Percentiles rank a stretch among this genome's conserved stretches.
phyloP scores from a whole-genome alignment of 1,139 yeast genomes.

The Kluyveromyces sp. region DNA sequence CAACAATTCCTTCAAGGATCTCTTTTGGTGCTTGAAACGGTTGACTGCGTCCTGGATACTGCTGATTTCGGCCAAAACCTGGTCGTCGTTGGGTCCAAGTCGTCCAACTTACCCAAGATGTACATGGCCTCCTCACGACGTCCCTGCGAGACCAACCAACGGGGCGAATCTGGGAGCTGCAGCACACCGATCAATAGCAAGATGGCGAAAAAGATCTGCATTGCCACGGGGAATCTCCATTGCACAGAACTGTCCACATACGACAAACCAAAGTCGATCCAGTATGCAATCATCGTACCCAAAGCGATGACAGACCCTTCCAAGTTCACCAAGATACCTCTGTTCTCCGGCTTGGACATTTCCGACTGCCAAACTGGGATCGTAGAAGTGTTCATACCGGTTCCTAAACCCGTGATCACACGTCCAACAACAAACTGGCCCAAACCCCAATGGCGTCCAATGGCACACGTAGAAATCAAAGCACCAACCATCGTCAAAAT shows the following conservation, averaged over 20 bases:
- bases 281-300: conserved; percentile 66
- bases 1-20: conserved; percentile 39
- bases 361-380: conserved; percentile 81
- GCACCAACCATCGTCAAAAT: conserved; percentile 57
- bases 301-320: conserved; percentile 68
- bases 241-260: conserved; percentile 46
- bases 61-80: conserved; percentile 38
- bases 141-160: conserved; percentile 57
- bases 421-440: conserved; percentile 72
- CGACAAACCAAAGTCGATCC: conserved; percentile 70
- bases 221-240: conserved; percentile 41
- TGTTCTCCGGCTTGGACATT: conserved; percentile 59
- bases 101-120: conserved; percentile 24
- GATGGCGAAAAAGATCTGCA: conserved; percentile 38
- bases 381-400: conserved; percentile 71
- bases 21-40: conserved; percentile 25
- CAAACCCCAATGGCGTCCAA: conserved; percentile 38
- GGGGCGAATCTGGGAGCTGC: conserved; percentile 60
- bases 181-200: conserved; percentile 29
- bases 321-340: conserved; percentile 64
- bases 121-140: conserved; percentile 42
- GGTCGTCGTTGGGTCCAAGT: conserved; percentile 36
- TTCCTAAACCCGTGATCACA: conserved; percentile 71
- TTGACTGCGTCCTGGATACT: conserved; percentile 32
- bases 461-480: conserved; percentile 53